Base-by-base conservation (phyloP, 1,284 basidiomycete species). In the Rhodotorula sp. region DNA sequence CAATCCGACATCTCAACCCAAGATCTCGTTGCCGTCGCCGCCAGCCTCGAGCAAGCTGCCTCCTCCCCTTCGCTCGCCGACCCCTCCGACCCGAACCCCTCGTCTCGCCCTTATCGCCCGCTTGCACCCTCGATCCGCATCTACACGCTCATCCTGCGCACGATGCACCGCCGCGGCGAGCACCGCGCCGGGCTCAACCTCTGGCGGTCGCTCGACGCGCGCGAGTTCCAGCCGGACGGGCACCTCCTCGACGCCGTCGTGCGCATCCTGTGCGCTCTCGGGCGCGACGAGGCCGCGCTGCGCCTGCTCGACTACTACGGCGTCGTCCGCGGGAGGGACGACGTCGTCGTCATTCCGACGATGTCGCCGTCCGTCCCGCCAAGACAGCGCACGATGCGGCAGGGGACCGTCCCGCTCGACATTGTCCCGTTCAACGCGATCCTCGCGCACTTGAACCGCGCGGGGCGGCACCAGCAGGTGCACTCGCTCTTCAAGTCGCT, bases 401-500 rank as follows among this genome's bases (percentile, higher is more conserved):
- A 27, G 25, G 53, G 53, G 25, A 54, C 53, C 27, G 53, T 54
- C 53, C 27, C 25, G 9, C 53, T 52, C 12, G 60, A 59, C 49
- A 64, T 65, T 25, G 59, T 71, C 3, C 67, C 78, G 19, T 44
- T 80, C 61, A 89, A 89, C 75, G 80, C 83, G 25, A 85, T 88
- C 75, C 84, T 91, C 82, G 80, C 82, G 12, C 78, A 84, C 7
- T 81, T 87, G n/a, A 63, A 55, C 53, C 84, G 83, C 34, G 82
- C 83, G 23, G 82, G 83, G 21, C 84, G 88, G 7, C 88, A 88
- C 0, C 88, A 89, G 74, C 80, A 85, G 4, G 84, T 88, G 3
- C 89, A 88, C 78, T 82, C 82, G 55, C 75, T 91, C 12, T 91
- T 88, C 87, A 86, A 87, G 27, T 78, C 85, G 23, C 85, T 90